Percentiles rank a stretch among this genome's conserved stretches.
phyloP scores from a whole-genome alignment of 1,284 basidiomycete species.

The Puccinia horiana region DNA sequence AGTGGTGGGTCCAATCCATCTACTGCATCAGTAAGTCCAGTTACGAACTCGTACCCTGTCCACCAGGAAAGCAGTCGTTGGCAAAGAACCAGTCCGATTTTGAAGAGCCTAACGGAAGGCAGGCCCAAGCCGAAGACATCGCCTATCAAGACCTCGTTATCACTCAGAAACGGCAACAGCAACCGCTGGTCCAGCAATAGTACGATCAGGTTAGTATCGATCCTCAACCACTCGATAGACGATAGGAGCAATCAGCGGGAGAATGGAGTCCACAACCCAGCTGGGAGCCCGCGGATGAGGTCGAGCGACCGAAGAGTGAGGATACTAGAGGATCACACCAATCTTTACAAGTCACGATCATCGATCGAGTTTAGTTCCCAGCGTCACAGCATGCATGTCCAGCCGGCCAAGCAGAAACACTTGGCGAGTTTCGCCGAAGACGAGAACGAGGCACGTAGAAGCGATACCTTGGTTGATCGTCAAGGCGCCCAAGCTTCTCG shows the following conservation, averaged over 20 bases:
- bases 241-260: not conserved
- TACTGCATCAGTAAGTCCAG: constrained; percentile 13
- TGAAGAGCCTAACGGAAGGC: constrained; percentile 21
- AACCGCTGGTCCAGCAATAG: constrained; percentile 19
- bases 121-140: constrained; percentile 19
- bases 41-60: constrained; percentile 17
- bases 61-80: not conserved
- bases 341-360: not conserved
- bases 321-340: constrained; percentile 6
- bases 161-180: not conserved
- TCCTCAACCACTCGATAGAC: constrained; percentile 7
- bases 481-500: not conserved
- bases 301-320: constrained; percentile 7
- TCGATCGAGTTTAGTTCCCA: not conserved
- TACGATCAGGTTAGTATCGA: constrained; percentile 27
- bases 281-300: not conserved
- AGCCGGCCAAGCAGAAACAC: not conserved
- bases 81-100: constrained; percentile 12
- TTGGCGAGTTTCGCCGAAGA: not conserved
- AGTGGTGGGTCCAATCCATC: constrained; percentile 33
- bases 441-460: not conserved
- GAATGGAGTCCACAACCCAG: not conserved
- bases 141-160: not conserved
- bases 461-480: not conserved
- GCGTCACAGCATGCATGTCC: constrained; percentile 24